A percentile compares a stretch with the other conserved stretches of the same genome.
Evolutionary conservation across 495 filamentous ascomycete species (phyloP).

Genomic region (Rusavskia elegans): DNA sequence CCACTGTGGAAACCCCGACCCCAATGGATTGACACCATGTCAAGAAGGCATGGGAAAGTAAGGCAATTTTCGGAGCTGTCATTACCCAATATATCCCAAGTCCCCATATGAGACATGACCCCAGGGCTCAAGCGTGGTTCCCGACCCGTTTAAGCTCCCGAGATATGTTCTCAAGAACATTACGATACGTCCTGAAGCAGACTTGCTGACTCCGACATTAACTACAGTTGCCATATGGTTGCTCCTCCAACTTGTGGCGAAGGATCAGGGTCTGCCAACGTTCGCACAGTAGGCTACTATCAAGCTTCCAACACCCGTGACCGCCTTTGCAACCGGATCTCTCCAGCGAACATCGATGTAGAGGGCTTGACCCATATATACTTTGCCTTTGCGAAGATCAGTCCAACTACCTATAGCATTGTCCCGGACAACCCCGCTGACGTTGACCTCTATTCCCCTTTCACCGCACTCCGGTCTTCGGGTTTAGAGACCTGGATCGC

Average conservation of each 20-base stretch:
- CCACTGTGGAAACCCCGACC: conserved; percentile 1
- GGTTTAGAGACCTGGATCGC: conserved; percentile 25
- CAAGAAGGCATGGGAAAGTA: background rate
- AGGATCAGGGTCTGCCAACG: background rate
- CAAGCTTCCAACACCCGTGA: conserved; percentile 1
- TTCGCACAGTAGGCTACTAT: conserved; percentile 5
- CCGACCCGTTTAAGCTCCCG: no score
- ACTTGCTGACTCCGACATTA: background rate
- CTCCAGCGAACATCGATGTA: background rate
- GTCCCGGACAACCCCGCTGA: conserved; percentile 10
- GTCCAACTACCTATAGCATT: conserved; percentile 17
- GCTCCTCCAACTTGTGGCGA: background rate
- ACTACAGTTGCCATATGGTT: background rate
- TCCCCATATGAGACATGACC: no score
- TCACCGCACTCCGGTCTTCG: conserved; percentile 20
- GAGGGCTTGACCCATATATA: conserved; percentile 3
- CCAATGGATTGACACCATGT: background rate
- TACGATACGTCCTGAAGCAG: no score
- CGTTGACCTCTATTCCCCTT: conserved; percentile 11
- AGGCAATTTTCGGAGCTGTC: background rate
- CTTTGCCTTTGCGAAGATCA: conserved; percentile 15
- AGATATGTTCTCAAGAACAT: no score
- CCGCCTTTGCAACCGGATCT: conserved; percentile 3
- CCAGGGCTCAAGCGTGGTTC: no score
- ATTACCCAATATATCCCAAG: background rate